Percentiles rank a stretch among this genome's conserved stretches.
Conservation (phyloP, 768 basidiomycete genomes). For the Tylopilus rubrobrunneus region DNA sequence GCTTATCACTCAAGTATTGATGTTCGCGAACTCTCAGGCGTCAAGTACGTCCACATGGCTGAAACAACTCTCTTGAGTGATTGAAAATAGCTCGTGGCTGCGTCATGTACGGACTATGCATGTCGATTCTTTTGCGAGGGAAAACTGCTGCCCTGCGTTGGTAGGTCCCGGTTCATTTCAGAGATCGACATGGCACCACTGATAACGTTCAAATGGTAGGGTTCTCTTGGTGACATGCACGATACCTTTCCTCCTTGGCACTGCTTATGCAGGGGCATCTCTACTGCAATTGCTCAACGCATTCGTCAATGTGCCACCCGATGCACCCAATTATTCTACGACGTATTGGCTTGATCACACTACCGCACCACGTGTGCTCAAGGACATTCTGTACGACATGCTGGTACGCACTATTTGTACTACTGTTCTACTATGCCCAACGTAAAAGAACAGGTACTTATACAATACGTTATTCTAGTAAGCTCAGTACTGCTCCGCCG, state of each 20-base stretch:
- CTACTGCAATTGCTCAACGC: neutral
- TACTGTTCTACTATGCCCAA: neutral
- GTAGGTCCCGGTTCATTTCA: neutral
- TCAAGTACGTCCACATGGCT: neutral
- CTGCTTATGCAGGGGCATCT: neutral
- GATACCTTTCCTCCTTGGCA: neutral
- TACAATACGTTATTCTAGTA: neutral
- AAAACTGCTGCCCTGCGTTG: neutral
- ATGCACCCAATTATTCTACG: neutral
- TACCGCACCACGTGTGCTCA: neutral
- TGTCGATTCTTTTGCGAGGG: neutral
- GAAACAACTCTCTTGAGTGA: neutral
- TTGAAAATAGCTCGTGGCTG: neutral
- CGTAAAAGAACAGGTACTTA: neutral
- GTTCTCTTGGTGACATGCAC: neutral
- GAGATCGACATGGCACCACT: neutral
- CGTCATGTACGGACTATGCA: neutral
- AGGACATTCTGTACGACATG: neutral
- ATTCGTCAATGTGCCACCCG: neutral
- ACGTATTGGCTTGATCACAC: slow-evolving; percentile 1
- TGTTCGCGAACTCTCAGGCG: neutral
- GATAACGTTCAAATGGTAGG: neutral
- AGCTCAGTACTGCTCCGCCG: neutral
- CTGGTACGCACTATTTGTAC: neutral
- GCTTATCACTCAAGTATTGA: neutral